Base-by-base conservation (phyloP, 768 basidiomycete species). In the Krasilnikovozyma curviuscula region DNA sequence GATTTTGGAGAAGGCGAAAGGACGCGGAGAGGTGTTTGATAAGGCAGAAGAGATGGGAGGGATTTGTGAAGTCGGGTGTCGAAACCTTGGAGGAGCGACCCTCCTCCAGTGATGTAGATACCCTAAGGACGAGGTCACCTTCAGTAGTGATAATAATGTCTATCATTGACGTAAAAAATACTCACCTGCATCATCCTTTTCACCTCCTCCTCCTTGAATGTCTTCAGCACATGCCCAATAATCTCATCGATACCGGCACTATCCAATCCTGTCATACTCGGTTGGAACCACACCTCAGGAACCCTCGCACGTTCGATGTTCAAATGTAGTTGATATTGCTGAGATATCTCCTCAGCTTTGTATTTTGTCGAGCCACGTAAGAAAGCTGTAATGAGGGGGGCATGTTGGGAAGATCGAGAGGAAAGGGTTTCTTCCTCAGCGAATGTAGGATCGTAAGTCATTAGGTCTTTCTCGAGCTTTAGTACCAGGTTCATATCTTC, bases 181-280 rank as follows among this genome's bases (percentile, higher is more conserved):
- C 70, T 37, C 52, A 88, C 89, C 68, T 80, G 74, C 55, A 81
- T 82, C 34, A 97, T 70, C 40, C 76, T 69, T 21, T 66, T 69
- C 59, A 82, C 78, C 44, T 88, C 81, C 3, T 66, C 65, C 21
- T 75, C 71, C 3, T 71, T 64, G 66, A 86, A 85, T 44, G 78
- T 68, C 37, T 73, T 70, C 44, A 98, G 70, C 39, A 95, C 73
- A 59, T 76, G 81, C 57, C 83, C 85, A 16, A 88, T 66, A 3
- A 95, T 76, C 64, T 98, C 93, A n/a, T 79, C 81, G 8, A 98
- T 65, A 0, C 93, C 93, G 0, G 93, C 91, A 12, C 79, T 83
- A 63, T 97, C 93, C 16, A 91, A 71, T 2, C 93, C 91, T 2
- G 84, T 89, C 75, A 93, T 88, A n/a, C 69, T 70, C 0, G 91